Base-by-base conservation (phyloP, 805 yeast genomes). In the Candida endomychidarum region DNA sequence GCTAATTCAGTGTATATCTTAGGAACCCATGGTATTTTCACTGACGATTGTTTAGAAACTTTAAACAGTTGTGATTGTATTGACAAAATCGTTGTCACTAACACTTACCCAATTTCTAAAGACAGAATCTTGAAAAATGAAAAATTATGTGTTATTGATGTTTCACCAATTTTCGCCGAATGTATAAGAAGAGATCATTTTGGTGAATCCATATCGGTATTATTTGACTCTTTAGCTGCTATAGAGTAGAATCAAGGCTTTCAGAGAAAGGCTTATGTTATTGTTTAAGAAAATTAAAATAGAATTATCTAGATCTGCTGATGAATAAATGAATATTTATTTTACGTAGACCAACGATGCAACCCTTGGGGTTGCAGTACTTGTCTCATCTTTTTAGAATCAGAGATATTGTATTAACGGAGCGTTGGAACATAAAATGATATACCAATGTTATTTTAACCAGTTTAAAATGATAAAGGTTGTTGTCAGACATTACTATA, bases 151-250 rank as follows among this genome's bases (percentile, higher is more conserved):
- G 84, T 88, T 36, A 89, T 93, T 54, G 99, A 93, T 57, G 95
- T 93, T 36, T 85, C 96, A 46, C 85, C 96, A 14, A 89, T 93
- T 39, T 86, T 93, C 58, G 98, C 98, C 24, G 99, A 93, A 71
- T 93, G 98, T 65, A 91, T 93, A 46, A 83, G 99, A 70, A 85
- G 99, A 71, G 96, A 93, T 60, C 99, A 93, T 63, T 90, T 91
- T 55, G 99, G 99, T 61, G 98, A 91, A 70, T 84, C 95, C 53
- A 90, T 91, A 47, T 86, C 96, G 28, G 96, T 90, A 15, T 70
- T 90, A 53, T 90, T 91, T 61, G 96, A 90, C 63, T 88, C 95
- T 36, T 74, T 89, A 49, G 85, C 90, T 34, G 77, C 78, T 30
- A 58, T 67, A 19, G 74, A 69, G 48, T 68, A 57, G 23, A 12